Base-by-base conservation (phyloP, 805 yeast species). In the Saccharomycopsis fodiens region DNA sequence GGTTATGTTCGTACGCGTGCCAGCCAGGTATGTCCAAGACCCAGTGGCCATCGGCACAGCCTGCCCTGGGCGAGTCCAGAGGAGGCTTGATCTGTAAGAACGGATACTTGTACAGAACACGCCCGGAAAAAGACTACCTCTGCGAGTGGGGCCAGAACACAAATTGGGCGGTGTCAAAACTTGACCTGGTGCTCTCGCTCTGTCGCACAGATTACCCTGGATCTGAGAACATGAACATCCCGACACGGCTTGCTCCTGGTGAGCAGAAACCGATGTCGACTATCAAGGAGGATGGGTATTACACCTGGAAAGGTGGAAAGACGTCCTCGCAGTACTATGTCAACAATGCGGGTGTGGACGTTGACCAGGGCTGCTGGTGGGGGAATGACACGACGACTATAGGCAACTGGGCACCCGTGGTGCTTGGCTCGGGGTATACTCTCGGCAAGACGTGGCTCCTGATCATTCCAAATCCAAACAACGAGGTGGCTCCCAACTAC, bases 121-220 rank as follows among this genome's bases (percentile, higher is more conserved):
- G 76, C 67, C 52, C 69, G 7, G 63, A 66, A 56, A 42, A 64
- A 35, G 68, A 74, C 43, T 67, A 70, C 65, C 68, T 81, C 57
- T 81, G 88, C 72, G 77, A 71, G 62, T 74, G 82, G 79, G 97
- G 95, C 61, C 66, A 60, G 32, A 70, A 78, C 46, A 64, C 81
- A 42, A 93, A 93, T 39, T 61, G 65, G 43, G 89, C 84, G 55
- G 82, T 72, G 48, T 77, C 79, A 57, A 70, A 84, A 57, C 66
- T 85, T 48, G 60, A 64, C 54, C 62, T 81, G 50, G 73, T 73
- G 44, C 88, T 91, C 57, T 89, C 97, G 50, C 69, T 93, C 59
- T 91, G 98, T 76, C 83, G 97, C 73, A 91, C 98, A 52, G 98
- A 91, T 67, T 91, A 91, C 78, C 98, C 98, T 60, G 98, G 98